Evolutionary conservation across 371 early-diverging fungal genomes (phyloP), one percentile per base, ranked within the genome.

Genomic region (Apophysomyces variabilis): DNA sequence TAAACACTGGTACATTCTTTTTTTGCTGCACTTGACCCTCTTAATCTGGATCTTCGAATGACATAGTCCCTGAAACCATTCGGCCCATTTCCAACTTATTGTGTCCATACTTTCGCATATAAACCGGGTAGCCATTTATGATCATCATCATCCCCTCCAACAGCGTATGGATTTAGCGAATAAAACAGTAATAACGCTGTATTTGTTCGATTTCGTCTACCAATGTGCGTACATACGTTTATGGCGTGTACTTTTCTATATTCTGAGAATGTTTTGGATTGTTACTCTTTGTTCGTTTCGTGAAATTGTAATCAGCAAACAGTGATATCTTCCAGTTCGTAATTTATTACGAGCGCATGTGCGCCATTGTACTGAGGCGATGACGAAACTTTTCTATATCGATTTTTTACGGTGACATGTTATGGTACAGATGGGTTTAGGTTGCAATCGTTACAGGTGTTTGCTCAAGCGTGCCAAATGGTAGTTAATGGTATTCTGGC

Each of bases 401-500:
- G 54, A 26, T 26, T 18, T 50, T 16, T n/a, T 45, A 18, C 32
- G 41, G 41, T 41, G 54, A 50, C 54, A 21, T 21, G 21, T 18
- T 50, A 50, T 50, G 54, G 54, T 50, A 50, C 54, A 50, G 9
- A 21, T 18, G 13, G 54, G n/a, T 50, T n/a, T 5, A 50, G 21
- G 54, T 50, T 21, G 54, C 54, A 50, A 18, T 50, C 54, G 54
- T 76, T 86, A 88, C 60, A 87, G 76, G 67, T 85, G 88, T 72
- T 85, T 88, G 70, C 87, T 86, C 67, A 88, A 84, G 61, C 88
- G 87, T 32, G 88, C 88, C 73, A 88, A 78, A 62, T 88, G 88
- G 50, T 88, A 88, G 70, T 88, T 88, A 75, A 86, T 82, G 58
- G 88, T 86, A 68, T 84, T 88, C 60, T 82, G 74, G 38, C 79